Evolutionary conservation across 352 stramenopile species (phyloP), one percentile per base, ranked within the genome.

Genomic region (Pythium brachiatum): DNA sequence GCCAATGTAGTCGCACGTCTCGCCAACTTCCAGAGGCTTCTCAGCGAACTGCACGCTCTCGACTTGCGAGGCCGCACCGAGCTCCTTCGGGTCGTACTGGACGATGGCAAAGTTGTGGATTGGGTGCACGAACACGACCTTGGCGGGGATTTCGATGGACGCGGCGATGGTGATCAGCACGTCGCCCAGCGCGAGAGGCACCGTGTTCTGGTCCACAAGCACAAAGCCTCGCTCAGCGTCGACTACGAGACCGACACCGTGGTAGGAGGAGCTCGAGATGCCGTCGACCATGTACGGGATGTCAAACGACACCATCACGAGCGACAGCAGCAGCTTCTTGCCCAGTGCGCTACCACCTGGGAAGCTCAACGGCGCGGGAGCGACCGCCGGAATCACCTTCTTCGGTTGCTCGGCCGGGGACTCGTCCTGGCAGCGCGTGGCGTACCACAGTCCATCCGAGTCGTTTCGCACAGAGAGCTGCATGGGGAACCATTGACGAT

Each of bases 271-370:
- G 67, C 82, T 92, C 20, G 84, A 92, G 56, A 97, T 94, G 20
- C 88, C 90, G 66, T 98, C 90, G 58, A 96, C 79, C 77, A 92
- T 91, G 66, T 95, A 96, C n/a, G 90, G 90, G 50, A 96, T 91
- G 57, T 96, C 87, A 68, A 97, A 97, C n/a, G 81, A 81, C 2
- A 97, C 89, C 88, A 96, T 96, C 13, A 97, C 90, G 2, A 97
- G 76, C 18, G 86, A 93, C 20, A 78, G 52, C 43, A 95, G 58
- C 12, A 90, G 73, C 39, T 90, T 89, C 53, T 91, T 92, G 12
- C 83, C 81, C 1, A 89, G 52, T 8, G 67, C 72, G 48, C 78
- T 88, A 4, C 81, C 79, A 18, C 83, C 83, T 16, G 86, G 83
- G 46, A 92, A 91, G 32, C 77, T 90, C 23, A 92, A 58, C 1